phyloP scores from a whole-genome alignment of 805 yeast genomes.

The Candida broadrunensis region DNA sequence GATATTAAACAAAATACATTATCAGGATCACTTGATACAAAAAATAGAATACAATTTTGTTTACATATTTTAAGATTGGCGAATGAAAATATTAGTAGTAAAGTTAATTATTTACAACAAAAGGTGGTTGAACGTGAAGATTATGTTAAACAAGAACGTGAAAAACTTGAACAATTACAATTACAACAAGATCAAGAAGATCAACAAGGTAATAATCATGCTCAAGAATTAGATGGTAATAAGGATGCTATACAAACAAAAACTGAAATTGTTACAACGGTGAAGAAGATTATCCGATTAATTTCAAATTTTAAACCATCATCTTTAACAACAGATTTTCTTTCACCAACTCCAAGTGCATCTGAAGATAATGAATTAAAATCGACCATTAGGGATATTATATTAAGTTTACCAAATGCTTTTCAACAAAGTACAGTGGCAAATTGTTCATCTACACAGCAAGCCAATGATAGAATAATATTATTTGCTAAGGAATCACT shows the following conservation, averaged over 20 bases:
- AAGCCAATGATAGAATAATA: slow-evolving; percentile 62
- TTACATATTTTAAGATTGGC: slow-evolving; percentile 79
- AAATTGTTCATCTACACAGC: slow-evolving; percentile 14
- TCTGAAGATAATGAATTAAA: slow-evolving; percentile 36
- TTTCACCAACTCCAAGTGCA: slow-evolving; percentile 8
- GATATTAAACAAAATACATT: slow-evolving; percentile 3
- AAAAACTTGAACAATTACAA: slow-evolving; percentile 8
- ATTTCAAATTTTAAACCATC: slow-evolving; percentile 71
- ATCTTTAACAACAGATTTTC: slow-evolving; percentile 19
- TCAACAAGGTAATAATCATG: slow-evolving; percentile 11
- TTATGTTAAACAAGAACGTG: slow-evolving; percentile 21
- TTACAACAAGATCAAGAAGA: slow-evolving; percentile 10
- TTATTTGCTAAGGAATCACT: slow-evolving; percentile 85
- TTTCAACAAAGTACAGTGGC: slow-evolving; percentile 37
- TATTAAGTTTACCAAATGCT: slow-evolving; percentile 64
- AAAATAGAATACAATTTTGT: slow-evolving; percentile 73
- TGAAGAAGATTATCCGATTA: slow-evolving; percentile 80
- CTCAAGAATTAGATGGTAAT: slow-evolving; percentile 8
- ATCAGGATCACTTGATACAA: slow-evolving; percentile 47
- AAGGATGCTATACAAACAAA: slow-evolving; percentile 42
- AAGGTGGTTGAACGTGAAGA: slow-evolving; percentile 46
- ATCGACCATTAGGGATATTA: slow-evolving; percentile 72
- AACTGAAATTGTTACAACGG: slow-evolving; percentile 82
- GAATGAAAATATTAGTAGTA: slow-evolving; percentile 66
- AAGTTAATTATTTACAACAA: slow-evolving; percentile 61